Percentiles rank a stretch among this genome's conserved stretches.
Evolutionary conservation across 768 basidiomycete species (phyloP).

Genomic region (Steccherinum ochraceum): DNA sequence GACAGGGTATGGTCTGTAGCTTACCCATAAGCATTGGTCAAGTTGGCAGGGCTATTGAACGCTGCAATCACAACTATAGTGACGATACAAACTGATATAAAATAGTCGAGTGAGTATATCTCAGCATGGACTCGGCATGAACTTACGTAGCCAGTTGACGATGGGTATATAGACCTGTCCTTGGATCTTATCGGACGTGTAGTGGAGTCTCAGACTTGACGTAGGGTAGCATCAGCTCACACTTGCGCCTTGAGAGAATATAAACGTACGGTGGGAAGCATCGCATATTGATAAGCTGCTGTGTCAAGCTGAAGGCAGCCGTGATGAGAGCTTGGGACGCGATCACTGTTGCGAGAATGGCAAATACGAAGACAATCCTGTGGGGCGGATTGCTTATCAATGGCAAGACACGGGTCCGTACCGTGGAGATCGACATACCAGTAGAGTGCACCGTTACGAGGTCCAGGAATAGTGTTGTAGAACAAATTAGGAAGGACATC

Average conservation of each 20-base stretch:
- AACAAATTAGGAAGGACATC: constrained; percentile 49
- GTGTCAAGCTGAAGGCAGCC: constrained; percentile 54
- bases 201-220: constrained; percentile 39
- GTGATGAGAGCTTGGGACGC: constrained; percentile 69
- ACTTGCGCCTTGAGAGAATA: not conserved
- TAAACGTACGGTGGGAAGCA: constrained; percentile 44
- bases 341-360: constrained; percentile 58
- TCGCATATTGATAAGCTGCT: constrained; percentile 61
- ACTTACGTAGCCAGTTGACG: constrained; percentile 47
- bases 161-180: constrained; percentile 66
- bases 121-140: too few species aligned
- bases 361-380: constrained; percentile 59
- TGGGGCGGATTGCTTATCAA: too few species aligned
- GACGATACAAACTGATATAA: constrained; percentile 36
- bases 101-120: too few species aligned
- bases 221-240: not conserved
- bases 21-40: constrained; percentile 50
- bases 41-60: constrained; percentile 45
- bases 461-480: constrained; percentile 59
- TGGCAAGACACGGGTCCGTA: too few species aligned
- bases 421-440: too few species aligned
- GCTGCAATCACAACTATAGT: constrained; percentile 50
- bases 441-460: constrained; percentile 44
- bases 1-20: constrained; percentile 1
- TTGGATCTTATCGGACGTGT: constrained; percentile 54